phyloP scores from a whole-genome alignment of 208 protist species.

The Acanthamoeba lugdunensis region DNA sequence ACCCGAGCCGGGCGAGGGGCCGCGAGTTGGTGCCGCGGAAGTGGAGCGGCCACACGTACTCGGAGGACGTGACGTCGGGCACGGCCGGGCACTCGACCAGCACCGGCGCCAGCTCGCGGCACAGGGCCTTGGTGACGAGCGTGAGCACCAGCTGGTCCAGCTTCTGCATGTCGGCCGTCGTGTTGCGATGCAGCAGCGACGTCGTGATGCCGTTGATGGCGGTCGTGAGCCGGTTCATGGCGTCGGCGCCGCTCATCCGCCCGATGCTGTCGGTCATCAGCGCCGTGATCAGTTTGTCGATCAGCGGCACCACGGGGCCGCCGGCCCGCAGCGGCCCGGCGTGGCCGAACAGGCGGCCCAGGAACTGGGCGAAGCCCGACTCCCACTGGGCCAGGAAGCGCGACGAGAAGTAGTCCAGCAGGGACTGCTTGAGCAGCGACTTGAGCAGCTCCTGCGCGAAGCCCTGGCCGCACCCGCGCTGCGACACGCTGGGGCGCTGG shows the following conservation, averaged over 20 bases:
- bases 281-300: slow-evolving; percentile 2
- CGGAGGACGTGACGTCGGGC: not conserved
- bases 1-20: not conserved
- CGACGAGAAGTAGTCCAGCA: slow-evolving; percentile 6
- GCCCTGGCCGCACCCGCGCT: slow-evolving; percentile 17
- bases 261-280: slow-evolving; percentile 3
- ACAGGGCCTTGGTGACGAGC: slow-evolving; percentile 40
- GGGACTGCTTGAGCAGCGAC: not conserved
- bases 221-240: slow-evolving; percentile 3
- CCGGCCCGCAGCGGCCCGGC: not conserved
- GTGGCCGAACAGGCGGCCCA: not conserved
- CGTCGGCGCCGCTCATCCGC: not conserved
- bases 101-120: not conserved
- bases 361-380: not conserved
- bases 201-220: slow-evolving; percentile 8
- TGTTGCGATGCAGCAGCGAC: not conserved
- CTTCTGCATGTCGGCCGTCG: not conserved
- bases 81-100: not conserved
- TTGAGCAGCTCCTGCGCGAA: slow-evolving; percentile 19
- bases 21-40: not conserved
- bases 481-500: not conserved
- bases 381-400: slow-evolving; percentile 28
- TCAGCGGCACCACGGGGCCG: not conserved
- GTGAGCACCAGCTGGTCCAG: slow-evolving; percentile 53
- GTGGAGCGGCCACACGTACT: slow-evolving; percentile 41